Conservation (phyloP, 2,329 filamentous ascomycete species). For the Xylaria sp. region DNA sequence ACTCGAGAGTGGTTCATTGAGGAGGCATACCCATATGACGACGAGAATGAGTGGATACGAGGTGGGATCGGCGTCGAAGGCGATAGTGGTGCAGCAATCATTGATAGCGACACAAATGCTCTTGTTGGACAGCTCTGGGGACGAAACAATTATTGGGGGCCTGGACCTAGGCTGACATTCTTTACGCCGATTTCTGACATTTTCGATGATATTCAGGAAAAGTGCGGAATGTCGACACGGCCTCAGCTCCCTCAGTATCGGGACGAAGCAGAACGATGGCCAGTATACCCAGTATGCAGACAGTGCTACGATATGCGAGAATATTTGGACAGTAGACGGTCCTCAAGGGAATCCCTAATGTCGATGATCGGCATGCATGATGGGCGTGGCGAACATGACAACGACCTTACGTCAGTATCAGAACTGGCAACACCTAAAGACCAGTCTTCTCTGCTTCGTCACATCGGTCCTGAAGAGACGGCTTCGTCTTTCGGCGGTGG, state of each 20-base stretch:
- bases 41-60: slow-evolving; percentile 58
- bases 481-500: slow-evolving; percentile 51
- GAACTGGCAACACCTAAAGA: slow-evolving; percentile 58
- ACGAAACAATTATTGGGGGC: slow-evolving; percentile 56
- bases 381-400: slow-evolving; percentile 50
- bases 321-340: slow-evolving; percentile 57
- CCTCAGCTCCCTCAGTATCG: slow-evolving; percentile 56
- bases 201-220: slow-evolving; percentile 60
- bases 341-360: slow-evolving; percentile 55
- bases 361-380: slow-evolving; percentile 55
- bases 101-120: slow-evolving; percentile 54
- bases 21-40: slow-evolving; percentile 52
- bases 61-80: slow-evolving; percentile 59
- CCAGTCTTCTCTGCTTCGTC: slow-evolving; percentile 47
- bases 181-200: slow-evolving; percentile 59
- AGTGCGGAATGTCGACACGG: slow-evolving; percentile 54
- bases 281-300: slow-evolving; percentile 55
- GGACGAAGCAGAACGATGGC: slow-evolving; percentile 55
- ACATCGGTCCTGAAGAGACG: slow-evolving; percentile 52
- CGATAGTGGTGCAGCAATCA: slow-evolving; percentile 58
- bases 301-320: slow-evolving; percentile 56
- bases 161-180: slow-evolving; percentile 55
- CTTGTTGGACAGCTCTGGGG: slow-evolving; percentile 59
- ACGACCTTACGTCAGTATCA: slow-evolving; percentile 55
- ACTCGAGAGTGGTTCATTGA: slow-evolving; percentile 61